phyloP scores from a whole-genome alignment of 306 rosid species.

The Dalbergia cochinchinensis region DNA sequence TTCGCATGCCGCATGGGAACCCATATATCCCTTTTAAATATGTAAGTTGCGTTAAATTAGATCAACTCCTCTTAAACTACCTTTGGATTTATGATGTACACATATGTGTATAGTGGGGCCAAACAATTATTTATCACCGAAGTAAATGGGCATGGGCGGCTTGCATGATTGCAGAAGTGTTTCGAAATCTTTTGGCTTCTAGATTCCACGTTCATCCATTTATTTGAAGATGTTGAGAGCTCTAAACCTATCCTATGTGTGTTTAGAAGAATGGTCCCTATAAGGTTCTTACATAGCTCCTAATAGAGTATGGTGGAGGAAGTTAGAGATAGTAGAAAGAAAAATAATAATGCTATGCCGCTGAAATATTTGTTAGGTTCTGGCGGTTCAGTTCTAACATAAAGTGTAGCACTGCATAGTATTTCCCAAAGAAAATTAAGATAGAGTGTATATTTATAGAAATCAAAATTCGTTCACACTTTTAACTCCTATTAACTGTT shows the following conservation, averaged over 20 bases:
- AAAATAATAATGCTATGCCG: too few species aligned
- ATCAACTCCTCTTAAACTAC: slow-evolving; percentile 39
- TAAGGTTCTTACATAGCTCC: too few species aligned
- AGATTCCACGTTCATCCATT: neutral
- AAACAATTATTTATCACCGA: neutral
- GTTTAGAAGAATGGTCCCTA: too few species aligned
- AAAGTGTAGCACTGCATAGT: too few species aligned
- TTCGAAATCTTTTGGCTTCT: neutral
- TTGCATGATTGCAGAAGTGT: slow-evolving; percentile 20
- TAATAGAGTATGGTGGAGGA: too few species aligned
- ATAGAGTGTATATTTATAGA: too few species aligned
- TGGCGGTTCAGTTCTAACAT: too few species aligned
- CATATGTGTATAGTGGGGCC: neutral
- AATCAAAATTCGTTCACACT: too few species aligned
- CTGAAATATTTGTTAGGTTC: too few species aligned
- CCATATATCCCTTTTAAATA: slow-evolving; percentile 18
- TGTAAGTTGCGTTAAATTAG: slow-evolving; percentile 4
- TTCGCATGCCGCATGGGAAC: neutral
- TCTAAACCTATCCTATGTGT: neutral
- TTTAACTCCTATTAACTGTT: too few species aligned
- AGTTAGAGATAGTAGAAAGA: too few species aligned
- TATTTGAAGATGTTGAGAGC: neutral
- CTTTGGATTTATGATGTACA: neutral
- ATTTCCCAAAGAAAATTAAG: too few species aligned
- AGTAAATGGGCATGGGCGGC: slow-evolving; percentile 1